A percentile compares a stretch with the other conserved stretches of the same genome.
Evolutionary conservation across 768 basidiomycete species (phyloP).

Genomic region (Clathrus columnatus): DNA sequence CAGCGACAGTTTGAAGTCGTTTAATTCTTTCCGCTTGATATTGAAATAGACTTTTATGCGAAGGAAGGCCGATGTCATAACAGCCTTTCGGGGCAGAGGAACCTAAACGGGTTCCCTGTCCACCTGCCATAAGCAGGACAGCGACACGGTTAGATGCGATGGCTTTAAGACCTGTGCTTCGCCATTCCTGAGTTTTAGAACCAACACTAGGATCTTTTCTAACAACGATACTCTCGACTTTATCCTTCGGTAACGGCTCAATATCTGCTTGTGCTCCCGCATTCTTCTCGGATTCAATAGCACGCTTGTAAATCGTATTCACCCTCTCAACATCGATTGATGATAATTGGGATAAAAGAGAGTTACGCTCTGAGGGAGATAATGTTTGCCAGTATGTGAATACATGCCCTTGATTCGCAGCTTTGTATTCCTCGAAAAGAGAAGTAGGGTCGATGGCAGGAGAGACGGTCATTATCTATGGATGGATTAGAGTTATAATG

Average conservation of each 20-base stretch:
- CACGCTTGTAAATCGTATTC: constrained; percentile 77
- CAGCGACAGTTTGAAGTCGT: constrained; percentile 72
- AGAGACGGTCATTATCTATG: background rate
- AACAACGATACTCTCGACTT: constrained; percentile 54
- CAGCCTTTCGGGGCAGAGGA: constrained; percentile 93
- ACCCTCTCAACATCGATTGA: constrained; percentile 83
- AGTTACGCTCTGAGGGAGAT: constrained; percentile 47
- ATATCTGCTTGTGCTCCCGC: constrained; percentile 40
- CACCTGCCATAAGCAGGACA: constrained; percentile 97
- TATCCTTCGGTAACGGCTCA: constrained; percentile 71
- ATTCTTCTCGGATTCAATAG: constrained; percentile 54
- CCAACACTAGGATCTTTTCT: constrained; percentile 20
- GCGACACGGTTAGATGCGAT: constrained; percentile 78
- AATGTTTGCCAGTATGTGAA: constrained; percentile 81
- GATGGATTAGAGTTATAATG: background rate
- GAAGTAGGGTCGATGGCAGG: constrained; percentile 6
- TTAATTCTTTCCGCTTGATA: constrained; percentile 95
- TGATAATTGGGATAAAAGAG: constrained; percentile 64
- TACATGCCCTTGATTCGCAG: constrained; percentile 83
- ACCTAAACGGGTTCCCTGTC: constrained; percentile 92
- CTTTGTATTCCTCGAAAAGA: constrained; percentile 44
- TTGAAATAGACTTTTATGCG: constrained; percentile 90
- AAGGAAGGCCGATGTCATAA: constrained; percentile 93
- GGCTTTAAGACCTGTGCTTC: constrained; percentile 68
- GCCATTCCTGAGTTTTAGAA: constrained; percentile 63